Base-by-base conservation (phyloP, 2,329 filamentous ascomycete species). In the Chaetomium globosum region DNA sequence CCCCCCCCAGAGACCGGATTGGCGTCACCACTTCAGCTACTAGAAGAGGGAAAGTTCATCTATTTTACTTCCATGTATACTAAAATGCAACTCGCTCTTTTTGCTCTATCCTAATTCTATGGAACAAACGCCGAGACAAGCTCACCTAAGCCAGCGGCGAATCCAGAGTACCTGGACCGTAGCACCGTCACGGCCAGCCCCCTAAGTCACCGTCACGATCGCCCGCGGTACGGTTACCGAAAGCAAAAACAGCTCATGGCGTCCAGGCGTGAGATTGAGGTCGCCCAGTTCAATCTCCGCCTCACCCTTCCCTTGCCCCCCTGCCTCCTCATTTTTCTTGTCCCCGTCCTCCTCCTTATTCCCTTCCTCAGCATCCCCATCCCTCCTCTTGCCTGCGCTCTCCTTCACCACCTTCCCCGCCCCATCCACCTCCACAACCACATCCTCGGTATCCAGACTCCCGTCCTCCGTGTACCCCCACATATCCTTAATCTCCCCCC, bases 391-490 rank as follows among this genome's bases (percentile, higher is more conserved):
- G 8, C 19, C 53, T n/a, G 19, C 75, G 1, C 77, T 73, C n/a
- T 79, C 73, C 4, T 80, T 78, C 31, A 83, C 71, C 0, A 80
- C 75, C 33, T 80, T 80, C 0, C 83, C 83, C 6, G 83, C 68
- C 0, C 74, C 78, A 54, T 84, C 84, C 1, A 86, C 74, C 63
- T 86, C 83, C 1, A 87, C 83, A 0, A 87, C 77, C 1, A 85
- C 80, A 55, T 87, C 84, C 49, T 78, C 72, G 0, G 78, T 82
- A 69, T 87, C 85, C 2, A 87, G 75, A 63, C 78, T 84, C 3
- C 84, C 85, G 68, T 88, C 86, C 75, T 98, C 94, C 0, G 87
- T 93, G 74, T 93, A 98, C 2, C 81, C 80, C 89, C 91, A 96
- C 85, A 98, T 89, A 51, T 87, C 77, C 59, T 80, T 81, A 2